Evolutionary conservation across 1,284 basidiomycete genomes (phyloP).

Genomic region (Cryptococcus neoformans): DNA sequence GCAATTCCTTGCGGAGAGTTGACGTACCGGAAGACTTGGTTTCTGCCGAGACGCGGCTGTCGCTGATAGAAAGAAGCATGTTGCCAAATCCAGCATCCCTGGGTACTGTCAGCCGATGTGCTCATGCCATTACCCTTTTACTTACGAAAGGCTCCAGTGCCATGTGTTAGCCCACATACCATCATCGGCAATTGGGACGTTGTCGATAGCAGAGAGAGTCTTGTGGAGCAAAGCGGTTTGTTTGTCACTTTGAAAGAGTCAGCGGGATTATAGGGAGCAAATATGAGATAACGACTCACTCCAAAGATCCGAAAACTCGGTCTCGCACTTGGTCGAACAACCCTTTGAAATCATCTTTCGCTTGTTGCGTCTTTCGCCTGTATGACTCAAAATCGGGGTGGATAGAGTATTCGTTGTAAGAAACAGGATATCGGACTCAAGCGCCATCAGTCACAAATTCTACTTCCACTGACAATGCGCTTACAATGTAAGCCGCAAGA

Average conservation of each 20-base stretch:
- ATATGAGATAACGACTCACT: slow-evolving; percentile 50
- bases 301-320: slow-evolving; percentile 89
- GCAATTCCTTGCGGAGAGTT: background rate
- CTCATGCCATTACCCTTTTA: background rate
- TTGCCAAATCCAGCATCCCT: slow-evolving; percentile 92
- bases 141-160: slow-evolving; percentile 82
- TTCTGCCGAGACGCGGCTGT: slow-evolving; percentile 88
- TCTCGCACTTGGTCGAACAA: slow-evolving; percentile 92
- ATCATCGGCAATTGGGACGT: slow-evolving; percentile 53
- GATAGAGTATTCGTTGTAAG: slow-evolving; percentile 96
- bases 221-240: slow-evolving; percentile 88
- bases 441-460: slow-evolving; percentile 1
- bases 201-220: slow-evolving; percentile 70
- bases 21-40: slow-evolving; percentile 79
- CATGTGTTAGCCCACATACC: slow-evolving; percentile 94
- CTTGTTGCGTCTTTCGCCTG: slow-evolving; percentile 71
- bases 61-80: slow-evolving; percentile 81
- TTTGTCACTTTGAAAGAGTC: slow-evolving; percentile 56
- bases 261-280: background rate
- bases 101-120: background rate
- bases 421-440: slow-evolving; percentile 81
- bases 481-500: slow-evolving; percentile 86
- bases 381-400: slow-evolving; percentile 87
- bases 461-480: slow-evolving; percentile 3
- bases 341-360: slow-evolving; percentile 80